These are phyloP conservation scores for Hypoxylon sp. DNA, from an alignment of 2,329 filamentous ascomycete genomes.

Conservation along the genomic window DNA sequence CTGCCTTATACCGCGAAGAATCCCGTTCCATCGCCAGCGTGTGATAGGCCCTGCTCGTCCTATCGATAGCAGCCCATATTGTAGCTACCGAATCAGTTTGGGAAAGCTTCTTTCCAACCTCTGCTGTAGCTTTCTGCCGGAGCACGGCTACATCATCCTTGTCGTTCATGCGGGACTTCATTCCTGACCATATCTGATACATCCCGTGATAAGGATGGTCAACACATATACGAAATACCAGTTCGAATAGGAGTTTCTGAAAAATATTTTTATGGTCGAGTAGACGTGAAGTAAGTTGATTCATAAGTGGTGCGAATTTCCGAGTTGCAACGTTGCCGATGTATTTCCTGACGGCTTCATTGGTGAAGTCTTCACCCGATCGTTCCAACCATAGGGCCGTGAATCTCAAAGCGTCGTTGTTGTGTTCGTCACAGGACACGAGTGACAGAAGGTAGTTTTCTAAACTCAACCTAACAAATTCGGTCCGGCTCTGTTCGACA, in stretches of 20 bases:
- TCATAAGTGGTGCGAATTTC: slow-evolving; percentile 94
- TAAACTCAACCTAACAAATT: slow-evolving; percentile 88
- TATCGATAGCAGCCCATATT: slow-evolving; percentile 80
- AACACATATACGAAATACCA: slow-evolving; percentile 86
- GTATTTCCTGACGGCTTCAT: slow-evolving; percentile 78
- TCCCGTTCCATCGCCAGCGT: slow-evolving; percentile 74
- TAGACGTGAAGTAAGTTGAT: slow-evolving; percentile 94
- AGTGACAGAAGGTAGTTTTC: slow-evolving; percentile 94
- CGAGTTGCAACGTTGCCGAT: slow-evolving; percentile 83
- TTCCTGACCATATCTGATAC: slow-evolving; percentile 93
- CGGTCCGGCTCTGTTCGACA: slow-evolving; percentile 79
- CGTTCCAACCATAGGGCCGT: slow-evolving; percentile 95
- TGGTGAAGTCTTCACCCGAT: slow-evolving; percentile 80
- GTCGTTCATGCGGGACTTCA: slow-evolving; percentile 74
- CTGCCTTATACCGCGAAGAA: slow-evolving; percentile 74
- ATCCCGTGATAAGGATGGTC: slow-evolving; percentile 98
- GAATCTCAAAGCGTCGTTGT: slow-evolving; percentile 91
- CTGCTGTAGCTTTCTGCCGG: slow-evolving; percentile 79
- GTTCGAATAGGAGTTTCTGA: slow-evolving; percentile 77
- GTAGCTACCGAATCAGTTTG: slow-evolving; percentile 63
- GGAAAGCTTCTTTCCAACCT: slow-evolving; percentile 73
- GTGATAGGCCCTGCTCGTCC: slow-evolving; percentile 77
- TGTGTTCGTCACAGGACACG: slow-evolving; percentile 85
- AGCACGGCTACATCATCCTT: slow-evolving; percentile 82
- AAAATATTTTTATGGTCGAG: slow-evolving; percentile 78